Evolutionary conservation across 257 asterid species (phyloP).

Genomic region (Thymus mandschuricus): DNA sequence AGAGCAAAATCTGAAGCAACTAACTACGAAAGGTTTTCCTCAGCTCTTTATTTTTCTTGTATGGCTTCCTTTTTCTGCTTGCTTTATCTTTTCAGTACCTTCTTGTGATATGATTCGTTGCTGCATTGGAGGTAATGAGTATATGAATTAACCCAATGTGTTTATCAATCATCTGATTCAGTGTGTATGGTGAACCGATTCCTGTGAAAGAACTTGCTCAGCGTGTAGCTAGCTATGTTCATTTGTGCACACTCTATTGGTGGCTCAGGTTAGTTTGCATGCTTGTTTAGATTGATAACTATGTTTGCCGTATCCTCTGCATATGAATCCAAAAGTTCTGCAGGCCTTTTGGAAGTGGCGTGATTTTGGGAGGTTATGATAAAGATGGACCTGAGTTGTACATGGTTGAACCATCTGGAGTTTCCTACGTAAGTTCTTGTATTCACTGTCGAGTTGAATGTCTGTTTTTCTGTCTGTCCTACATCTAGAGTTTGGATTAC

Average conservation of each 20-base stretch:
- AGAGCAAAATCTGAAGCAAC: constrained; percentile 81
- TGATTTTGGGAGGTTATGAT: constrained; percentile 86
- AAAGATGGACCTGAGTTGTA: constrained; percentile 84
- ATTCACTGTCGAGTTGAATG: constrained; percentile 12
- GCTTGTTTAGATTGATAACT: background rate
- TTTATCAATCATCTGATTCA: constrained; percentile 23
- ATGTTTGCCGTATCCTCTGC: background rate
- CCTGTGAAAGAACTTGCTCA: constrained; percentile 86
- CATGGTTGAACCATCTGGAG: constrained; percentile 88
- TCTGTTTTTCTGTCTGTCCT: too few relatives aligned
- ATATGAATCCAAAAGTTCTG: constrained; percentile 15
- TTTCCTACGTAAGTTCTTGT: constrained; percentile 67
- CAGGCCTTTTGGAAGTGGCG: constrained; percentile 92
- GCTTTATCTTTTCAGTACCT: constrained; percentile 61
- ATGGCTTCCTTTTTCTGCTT: background rate
- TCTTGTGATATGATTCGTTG: constrained; percentile 85
- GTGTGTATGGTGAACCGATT: constrained; percentile 72
- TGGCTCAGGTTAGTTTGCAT: constrained; percentile 73
- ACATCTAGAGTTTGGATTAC: background rate
- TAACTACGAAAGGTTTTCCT: constrained; percentile 63
- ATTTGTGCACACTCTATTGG: constrained; percentile 91
- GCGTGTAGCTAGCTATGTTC: constrained; percentile 88
- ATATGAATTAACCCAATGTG: background rate
- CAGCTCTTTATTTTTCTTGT: background rate
- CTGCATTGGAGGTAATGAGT: background rate